A percentile compares a stretch with the other conserved stretches of the same genome.
Conservation (phyloP, 192 early-diverging fungal genomes). For the Backusella psychrophila region DNA sequence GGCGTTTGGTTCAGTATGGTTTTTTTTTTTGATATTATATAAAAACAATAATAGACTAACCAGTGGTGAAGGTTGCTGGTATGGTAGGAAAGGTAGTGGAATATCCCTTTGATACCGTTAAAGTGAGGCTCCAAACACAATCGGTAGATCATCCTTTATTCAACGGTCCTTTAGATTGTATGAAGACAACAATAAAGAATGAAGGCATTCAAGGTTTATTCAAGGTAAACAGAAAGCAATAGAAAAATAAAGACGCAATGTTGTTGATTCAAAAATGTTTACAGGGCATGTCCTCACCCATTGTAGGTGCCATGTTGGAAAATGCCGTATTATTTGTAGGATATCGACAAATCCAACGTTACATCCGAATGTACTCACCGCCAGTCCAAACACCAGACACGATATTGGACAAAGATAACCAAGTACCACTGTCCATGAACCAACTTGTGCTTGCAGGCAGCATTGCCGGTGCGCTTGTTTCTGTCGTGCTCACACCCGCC, state of each 20-base stretch:
- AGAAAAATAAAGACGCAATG: background rate
- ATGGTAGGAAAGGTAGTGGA: conserved; percentile 93
- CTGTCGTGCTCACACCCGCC: conserved; percentile 89
- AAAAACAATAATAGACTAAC: background rate
- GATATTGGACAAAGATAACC: conserved; percentile 19
- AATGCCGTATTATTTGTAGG: conserved; percentile 88
- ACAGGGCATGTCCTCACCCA: conserved; percentile 86
- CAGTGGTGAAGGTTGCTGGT: conserved; percentile 63
- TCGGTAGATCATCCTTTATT: conserved; percentile 63
- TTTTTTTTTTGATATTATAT: background rate
- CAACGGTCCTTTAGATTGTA: conserved; percentile 79
- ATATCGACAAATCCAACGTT: conserved; percentile 80
- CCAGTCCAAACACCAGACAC: background rate
- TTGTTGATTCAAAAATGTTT: background rate
- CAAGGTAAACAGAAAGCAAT: conserved; percentile 54
- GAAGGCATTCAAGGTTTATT: conserved; percentile 89
- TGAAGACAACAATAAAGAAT: conserved; percentile 65
- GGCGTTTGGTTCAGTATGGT: conserved; percentile 21
- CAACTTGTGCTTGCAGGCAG: conserved; percentile 82
- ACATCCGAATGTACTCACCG: conserved; percentile 55
- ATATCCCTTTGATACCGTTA: conserved; percentile 95
- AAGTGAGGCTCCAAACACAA: conserved; percentile 90
- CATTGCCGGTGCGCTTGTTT: conserved; percentile 82
- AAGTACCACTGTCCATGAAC: conserved; percentile 50
- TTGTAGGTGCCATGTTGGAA: conserved; percentile 93